Conservation (phyloP, 495 filamentous ascomycete genomes). For the Hyaloscypha bicolor region DNA sequence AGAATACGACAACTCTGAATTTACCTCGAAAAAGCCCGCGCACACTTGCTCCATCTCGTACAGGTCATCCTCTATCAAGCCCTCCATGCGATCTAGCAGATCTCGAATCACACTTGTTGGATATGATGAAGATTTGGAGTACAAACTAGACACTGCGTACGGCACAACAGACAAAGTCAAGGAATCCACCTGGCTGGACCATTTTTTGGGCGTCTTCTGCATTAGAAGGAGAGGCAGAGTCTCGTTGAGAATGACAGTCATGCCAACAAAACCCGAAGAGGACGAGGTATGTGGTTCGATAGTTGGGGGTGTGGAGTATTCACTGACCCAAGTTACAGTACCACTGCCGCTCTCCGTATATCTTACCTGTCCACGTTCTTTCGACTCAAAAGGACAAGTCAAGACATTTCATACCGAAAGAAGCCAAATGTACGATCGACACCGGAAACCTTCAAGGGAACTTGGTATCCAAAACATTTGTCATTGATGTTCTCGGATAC, state of each 20-base stretch:
- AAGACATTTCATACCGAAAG: slow-evolving; percentile 10
- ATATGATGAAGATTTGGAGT: slow-evolving; percentile 4
- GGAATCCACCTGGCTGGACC: slow-evolving; percentile 1
- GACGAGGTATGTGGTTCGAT: neutral
- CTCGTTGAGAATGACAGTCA: neutral
- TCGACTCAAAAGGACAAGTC: slow-evolving; percentile 7
- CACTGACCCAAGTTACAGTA: slow-evolving; percentile 7
- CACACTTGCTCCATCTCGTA: slow-evolving; percentile 3
- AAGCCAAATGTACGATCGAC: slow-evolving; percentile 24
- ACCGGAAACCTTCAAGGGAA: slow-evolving; percentile 22
- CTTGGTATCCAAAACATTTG: slow-evolving; percentile 14
- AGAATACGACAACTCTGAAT: slow-evolving; percentile 1
- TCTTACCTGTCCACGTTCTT: slow-evolving; percentile 21
- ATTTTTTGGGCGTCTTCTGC: slow-evolving; percentile 3
- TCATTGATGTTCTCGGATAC: slow-evolving; percentile 11
- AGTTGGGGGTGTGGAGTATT: neutral
- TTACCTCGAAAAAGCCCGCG: neutral
- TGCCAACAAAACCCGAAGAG: neutral
- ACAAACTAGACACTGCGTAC: neutral
- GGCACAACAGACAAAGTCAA: neutral
- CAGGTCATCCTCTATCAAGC: slow-evolving; percentile 2
- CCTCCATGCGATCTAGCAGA: slow-evolving; percentile 12
- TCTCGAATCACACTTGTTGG: slow-evolving; percentile 22
- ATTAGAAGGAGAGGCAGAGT: slow-evolving; percentile 5
- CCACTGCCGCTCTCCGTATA: slow-evolving; percentile 4